Conservation (phyloP, 805 yeast genomes). For the Wickerhamomyces xylosicus region DNA sequence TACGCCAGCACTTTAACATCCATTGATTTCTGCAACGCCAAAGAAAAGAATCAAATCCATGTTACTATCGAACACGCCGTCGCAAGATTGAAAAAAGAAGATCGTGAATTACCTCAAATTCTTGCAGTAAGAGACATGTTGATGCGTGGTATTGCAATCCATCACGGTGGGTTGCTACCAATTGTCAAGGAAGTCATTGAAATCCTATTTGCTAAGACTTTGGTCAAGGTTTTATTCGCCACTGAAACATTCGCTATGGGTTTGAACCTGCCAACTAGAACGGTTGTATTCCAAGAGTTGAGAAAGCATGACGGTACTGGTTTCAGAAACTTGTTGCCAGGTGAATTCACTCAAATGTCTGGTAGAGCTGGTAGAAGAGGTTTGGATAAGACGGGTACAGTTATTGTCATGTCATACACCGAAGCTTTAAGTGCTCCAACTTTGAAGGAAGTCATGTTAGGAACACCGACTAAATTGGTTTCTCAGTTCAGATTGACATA, state of each 20-base stretch:
- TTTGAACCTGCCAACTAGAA: constrained; percentile 88
- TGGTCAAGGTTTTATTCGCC: constrained; percentile 87
- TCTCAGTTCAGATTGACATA: constrained; percentile 93
- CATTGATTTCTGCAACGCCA: constrained; percentile 72
- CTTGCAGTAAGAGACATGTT: constrained; percentile 71
- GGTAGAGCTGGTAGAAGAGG: constrained; percentile 99
- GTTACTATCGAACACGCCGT: constrained; percentile 90
- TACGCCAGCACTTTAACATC: constrained; percentile 73
- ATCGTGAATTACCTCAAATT: constrained; percentile 89
- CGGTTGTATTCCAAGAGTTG: constrained; percentile 81
- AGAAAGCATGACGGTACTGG: constrained; percentile 86
- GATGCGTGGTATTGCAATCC: constrained; percentile 89
- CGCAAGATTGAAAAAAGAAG: constrained; percentile 80
- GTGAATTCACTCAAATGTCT: constrained; percentile 98
- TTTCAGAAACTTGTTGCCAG: constrained; percentile 78
- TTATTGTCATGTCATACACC: constrained; percentile 78
- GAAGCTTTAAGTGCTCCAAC: constrained; percentile 46
- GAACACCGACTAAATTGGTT: constrained; percentile 80
- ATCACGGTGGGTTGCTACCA: constrained; percentile 90
- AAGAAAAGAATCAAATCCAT: constrained; percentile 82
- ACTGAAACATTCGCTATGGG: constrained; percentile 99
- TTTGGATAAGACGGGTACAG: constrained; percentile 87
- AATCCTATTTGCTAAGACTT: constrained; percentile 75
- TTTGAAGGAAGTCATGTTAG: constrained; percentile 75
- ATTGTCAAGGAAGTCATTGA: constrained; percentile 91